Conservation (phyloP, 2,329 filamentous ascomycete genomes). For the Trichoderma pleuroti region DNA sequence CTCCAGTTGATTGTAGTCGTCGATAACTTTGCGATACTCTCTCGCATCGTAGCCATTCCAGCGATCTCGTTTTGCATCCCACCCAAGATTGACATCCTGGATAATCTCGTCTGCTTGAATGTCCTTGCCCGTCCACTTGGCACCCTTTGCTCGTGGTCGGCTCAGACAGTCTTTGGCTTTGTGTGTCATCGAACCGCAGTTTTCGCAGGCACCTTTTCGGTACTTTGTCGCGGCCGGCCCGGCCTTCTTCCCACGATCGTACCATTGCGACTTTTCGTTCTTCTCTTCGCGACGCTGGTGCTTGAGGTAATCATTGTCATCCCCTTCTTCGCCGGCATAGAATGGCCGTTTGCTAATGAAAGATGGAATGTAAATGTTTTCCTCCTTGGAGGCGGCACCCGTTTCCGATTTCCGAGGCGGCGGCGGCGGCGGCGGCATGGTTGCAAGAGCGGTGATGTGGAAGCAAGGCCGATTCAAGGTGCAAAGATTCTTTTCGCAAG, state of each 20-base stretch:
- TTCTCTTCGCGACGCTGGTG: constrained; percentile 73
- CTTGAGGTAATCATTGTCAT: constrained; percentile 84
- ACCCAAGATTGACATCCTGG: constrained; percentile 81
- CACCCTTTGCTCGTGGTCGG: constrained; percentile 82
- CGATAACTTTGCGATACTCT: constrained; percentile 82
- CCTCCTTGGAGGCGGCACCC: constrained; percentile 64
- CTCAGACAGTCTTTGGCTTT: constrained; percentile 92
- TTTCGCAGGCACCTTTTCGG: constrained; percentile 96
- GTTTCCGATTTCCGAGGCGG: constrained; percentile 36
- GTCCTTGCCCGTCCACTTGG: constrained; percentile 86
- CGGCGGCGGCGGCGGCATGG: constrained; percentile 31
- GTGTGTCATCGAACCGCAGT: constrained; percentile 96
- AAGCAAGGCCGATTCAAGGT: background rate
- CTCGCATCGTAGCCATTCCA: constrained; percentile 97
- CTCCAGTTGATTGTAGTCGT: constrained; percentile 85
- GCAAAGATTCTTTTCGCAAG: background rate
- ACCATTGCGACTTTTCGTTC: constrained; percentile 78
- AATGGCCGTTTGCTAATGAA: constrained; percentile 99
- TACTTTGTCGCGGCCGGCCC: constrained; percentile 93
- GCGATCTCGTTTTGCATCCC: constrained; percentile 95
- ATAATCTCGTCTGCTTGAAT: constrained; percentile 90
- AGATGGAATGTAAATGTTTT: constrained; percentile 96
- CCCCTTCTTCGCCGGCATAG: constrained; percentile 78
- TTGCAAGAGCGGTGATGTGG: background rate
- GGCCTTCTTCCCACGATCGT: constrained; percentile 79